A percentile compares a stretch with the other conserved stretches of the same genome.
Conservation (phyloP, 2,329 filamentous ascomycete genomes). For the Alternaria metachromatica region DNA sequence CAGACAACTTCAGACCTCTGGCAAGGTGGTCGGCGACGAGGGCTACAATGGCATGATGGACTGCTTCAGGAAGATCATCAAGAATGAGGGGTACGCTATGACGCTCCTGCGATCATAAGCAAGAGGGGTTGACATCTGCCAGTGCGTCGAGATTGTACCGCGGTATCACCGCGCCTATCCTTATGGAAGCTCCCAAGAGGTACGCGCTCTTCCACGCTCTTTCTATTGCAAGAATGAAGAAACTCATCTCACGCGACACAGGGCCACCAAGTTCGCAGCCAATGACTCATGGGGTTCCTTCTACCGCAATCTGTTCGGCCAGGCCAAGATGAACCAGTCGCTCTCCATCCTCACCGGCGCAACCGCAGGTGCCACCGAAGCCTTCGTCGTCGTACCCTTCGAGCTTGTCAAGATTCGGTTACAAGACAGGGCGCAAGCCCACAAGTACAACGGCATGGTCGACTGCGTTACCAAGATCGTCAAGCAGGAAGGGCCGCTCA, state of each 20-base stretch:
- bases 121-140: conserved; percentile 20
- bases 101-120: background rate
- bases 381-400: conserved; percentile 97
- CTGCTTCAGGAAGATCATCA: conserved; percentile 97
- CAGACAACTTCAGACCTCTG: conserved; percentile 82
- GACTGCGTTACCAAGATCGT: conserved; percentile 85
- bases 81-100: conserved; percentile 80
- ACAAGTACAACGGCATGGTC: conserved; percentile 83
- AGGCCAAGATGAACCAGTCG: conserved; percentile 86
- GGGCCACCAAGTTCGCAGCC: conserved; percentile 97
- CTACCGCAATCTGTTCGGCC: conserved; percentile 86
- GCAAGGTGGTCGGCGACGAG: conserved; percentile 74
- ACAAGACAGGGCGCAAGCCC: conserved; percentile 91
- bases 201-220: conserved; percentile 22
- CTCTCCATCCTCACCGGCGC: conserved; percentile 93
- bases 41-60: conserved; percentile 97
- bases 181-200: conserved; percentile 96
- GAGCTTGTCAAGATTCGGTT: conserved; percentile 98
- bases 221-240: background rate
- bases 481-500: conserved; percentile 79
- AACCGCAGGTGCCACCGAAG: conserved; percentile 91
- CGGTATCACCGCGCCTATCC: conserved; percentile 91
- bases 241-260: conserved; percentile 32
- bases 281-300: conserved; percentile 98
- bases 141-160: conserved; percentile 92